Evolutionary conservation across 352 stramenopile species (phyloP), one percentile per base, ranked within the genome.

Genomic region (Pythium phragmitis): DNA sequence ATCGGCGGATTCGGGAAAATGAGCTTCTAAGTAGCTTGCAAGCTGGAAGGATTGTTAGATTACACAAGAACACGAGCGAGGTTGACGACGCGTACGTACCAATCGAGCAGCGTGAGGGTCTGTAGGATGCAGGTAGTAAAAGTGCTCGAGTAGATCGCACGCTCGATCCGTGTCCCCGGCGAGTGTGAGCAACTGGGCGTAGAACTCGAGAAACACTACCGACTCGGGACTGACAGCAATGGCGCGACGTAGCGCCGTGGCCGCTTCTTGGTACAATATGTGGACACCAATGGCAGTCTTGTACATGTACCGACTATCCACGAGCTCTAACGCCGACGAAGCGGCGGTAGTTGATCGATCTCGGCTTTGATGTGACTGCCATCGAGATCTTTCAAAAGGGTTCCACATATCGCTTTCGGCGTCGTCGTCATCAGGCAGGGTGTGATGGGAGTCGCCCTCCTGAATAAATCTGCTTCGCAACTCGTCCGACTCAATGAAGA

Each of bases 401-500:
- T 60, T 60, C 54, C 39, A 63, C 2, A 28, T 12, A 36, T 48
- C 47, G 17, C 69, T 63, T 0, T 75, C 68, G 7, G 63, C 28
- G 74, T 75, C 56, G 0, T 73, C 69, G 7, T 78, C 61, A 1
- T 71, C 52, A 4, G 30, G 7, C 11, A 55, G 14, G 7, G 7
- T 9, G 14, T 54, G 8, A 19, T 23, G 26, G 16, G 26, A 50
- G 17, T 0, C 17, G 3, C 16, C 28, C 19, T 76, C 59, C 0
- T 73, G 52, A 17, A 69, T 43, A 7, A 88, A 77, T 45, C 74
- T 75, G 16, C 79, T 67, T 23, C 85, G 82, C 1, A 94, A 56
- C 45, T 90, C 78, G 55, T 72, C 70, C 14, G 83, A 91, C 60
- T 94, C 86, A 47, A 91, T 78, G 52, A 94, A 80, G 26, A 94